Base-by-base conservation (phyloP, 805 yeast species). In the Torulaspora microellipsoides region DNA sequence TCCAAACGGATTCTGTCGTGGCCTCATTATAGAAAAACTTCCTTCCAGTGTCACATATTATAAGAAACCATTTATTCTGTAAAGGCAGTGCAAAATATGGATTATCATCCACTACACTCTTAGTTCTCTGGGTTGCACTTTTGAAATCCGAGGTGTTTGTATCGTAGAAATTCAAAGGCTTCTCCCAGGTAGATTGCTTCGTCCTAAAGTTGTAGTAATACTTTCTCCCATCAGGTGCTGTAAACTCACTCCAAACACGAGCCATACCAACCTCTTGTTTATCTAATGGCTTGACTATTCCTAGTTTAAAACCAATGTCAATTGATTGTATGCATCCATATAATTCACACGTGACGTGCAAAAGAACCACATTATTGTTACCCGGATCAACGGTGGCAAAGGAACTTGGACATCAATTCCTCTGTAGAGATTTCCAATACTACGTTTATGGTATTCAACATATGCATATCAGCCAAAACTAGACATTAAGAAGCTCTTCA, bases 31-130 rank as follows among this genome's bases (percentile, higher is more conserved):
- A 55, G 36, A 66, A 75, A 54, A 68, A 75, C 45, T 73, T 69
- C 2, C 65, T 43, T 0, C 80, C 81, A 8, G 62, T 56, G 15
- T 60, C 58, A 12, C 71, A 62, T 15, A 76, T 59, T 1, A 75
- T 64, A n/a, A 76, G 44, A 2, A 44, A 30, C 80, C 80, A 77
- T 3, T 59, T 62, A 15, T 65, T 56, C 1, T 43, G 17, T 27
- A 60, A 45, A 5, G 54, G 52, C 8, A 59, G 31, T 3, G 43
- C 52, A 39, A 50, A 55, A 8, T 43, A 29, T 7, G 57, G 50
- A 10, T 31, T 33, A 11, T 38, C 42, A 14, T 48, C 54, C 34
- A 38, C 34, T 6, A 33, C 37, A 12, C 20, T 13, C 35, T 48
- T 40, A 4, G 31, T 35, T 30, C 49, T 51, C 12, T 43, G 40